Evolutionary conservation across 2,329 filamentous ascomycete genomes (phyloP).

Genomic region (Aspergillus nomiae): DNA sequence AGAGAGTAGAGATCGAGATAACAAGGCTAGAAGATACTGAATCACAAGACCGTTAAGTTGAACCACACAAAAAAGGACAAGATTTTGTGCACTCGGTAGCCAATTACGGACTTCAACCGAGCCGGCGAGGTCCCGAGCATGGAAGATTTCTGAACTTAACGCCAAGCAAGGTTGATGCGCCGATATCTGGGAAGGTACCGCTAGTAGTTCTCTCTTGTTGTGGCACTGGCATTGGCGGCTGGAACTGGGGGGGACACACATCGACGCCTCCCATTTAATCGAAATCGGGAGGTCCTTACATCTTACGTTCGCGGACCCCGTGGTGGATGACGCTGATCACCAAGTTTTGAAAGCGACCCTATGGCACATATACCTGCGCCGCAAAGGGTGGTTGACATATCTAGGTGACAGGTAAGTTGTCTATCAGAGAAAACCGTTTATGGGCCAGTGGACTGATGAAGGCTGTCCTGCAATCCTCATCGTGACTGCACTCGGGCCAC

Average conservation of each 20-base stretch:
- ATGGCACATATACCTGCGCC: background rate
- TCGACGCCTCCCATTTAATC: background rate
- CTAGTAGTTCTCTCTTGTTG: background rate
- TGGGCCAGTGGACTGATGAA: background rate
- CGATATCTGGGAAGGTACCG: background rate
- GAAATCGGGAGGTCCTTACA: background rate
- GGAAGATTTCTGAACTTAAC: background rate
- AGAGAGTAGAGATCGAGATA: background rate
- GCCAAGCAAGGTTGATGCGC: background rate
- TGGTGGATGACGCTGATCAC: background rate
- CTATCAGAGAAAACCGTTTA: background rate
- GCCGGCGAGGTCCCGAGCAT: background rate
- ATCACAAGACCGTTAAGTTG: slow-evolving; percentile 1
- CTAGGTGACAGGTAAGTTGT: background rate
- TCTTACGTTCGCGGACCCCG: background rate
- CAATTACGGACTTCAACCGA: background rate
- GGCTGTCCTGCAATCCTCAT: background rate
- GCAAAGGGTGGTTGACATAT: background rate
- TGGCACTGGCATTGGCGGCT: background rate
- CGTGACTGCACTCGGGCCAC: background rate
- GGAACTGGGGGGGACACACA: background rate
- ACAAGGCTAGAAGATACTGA: background rate
- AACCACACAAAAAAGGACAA: background rate
- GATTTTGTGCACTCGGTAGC: background rate
- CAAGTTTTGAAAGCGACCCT: background rate